A percentile compares a stretch with the other conserved stretches of the same genome.
Conservation (phyloP, 495 filamentous ascomycete genomes). For the Articulospora tetracladia region DNA sequence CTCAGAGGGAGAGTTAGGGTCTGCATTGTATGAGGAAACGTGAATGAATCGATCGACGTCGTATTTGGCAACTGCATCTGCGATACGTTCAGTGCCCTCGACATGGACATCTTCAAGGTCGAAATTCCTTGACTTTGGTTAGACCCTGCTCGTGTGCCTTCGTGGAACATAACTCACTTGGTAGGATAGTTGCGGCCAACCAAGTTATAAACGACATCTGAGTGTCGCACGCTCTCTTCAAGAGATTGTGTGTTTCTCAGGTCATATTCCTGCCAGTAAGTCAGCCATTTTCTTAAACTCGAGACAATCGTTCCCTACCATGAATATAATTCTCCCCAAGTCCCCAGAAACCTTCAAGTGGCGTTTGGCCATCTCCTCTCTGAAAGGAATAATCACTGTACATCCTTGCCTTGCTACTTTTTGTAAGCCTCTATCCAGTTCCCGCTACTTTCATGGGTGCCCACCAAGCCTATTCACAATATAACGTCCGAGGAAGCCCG, state of each 20-base stretch:
- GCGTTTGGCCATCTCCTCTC: constrained; percentile 96
- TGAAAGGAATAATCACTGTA: constrained; percentile 87
- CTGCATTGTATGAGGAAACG: constrained; percentile 91
- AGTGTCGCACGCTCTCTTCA: constrained; percentile 94
- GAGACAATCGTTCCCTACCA: constrained; percentile 44
- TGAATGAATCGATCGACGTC: constrained; percentile 97
- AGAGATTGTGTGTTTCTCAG: constrained; percentile 93
- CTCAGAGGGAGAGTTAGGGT: constrained; percentile 73
- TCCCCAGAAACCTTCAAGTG: constrained; percentile 95
- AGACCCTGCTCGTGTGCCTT: constrained; percentile 18
- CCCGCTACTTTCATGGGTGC: constrained; percentile 13
- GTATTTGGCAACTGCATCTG: constrained; percentile 95
- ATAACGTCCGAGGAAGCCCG: constrained; percentile 92
- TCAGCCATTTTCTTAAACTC: neutral
- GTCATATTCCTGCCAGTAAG: constrained; percentile 74
- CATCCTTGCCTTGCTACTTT: constrained; percentile 80
- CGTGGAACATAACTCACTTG: constrained; percentile 59
- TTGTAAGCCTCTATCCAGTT: constrained; percentile 11
- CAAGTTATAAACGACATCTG: constrained; percentile 95
- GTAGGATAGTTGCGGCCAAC: constrained; percentile 92
- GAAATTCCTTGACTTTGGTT: constrained; percentile 70
- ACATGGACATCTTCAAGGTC: constrained; percentile 88
- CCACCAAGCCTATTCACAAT: constrained; percentile 94
- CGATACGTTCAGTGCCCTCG: constrained; percentile 92
- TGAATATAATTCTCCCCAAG: constrained; percentile 81